Conservation (phyloP, 805 yeast species). For the Saturnispora sanitii region DNA sequence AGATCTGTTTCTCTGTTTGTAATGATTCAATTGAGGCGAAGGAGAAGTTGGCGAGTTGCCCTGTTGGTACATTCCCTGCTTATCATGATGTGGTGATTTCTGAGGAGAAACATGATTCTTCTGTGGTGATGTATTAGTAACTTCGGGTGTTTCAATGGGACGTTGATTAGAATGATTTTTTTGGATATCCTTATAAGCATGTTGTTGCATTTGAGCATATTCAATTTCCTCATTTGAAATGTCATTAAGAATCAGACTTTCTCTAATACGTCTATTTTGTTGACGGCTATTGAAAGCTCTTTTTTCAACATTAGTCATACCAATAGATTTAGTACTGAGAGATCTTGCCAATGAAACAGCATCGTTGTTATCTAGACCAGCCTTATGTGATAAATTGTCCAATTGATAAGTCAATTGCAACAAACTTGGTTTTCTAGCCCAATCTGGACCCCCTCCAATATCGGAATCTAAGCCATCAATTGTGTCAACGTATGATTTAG, state of each 20-base stretch:
- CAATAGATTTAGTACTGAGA: slow-evolving; percentile 59
- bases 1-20: not conserved
- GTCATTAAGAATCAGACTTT: slow-evolving; percentile 12
- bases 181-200: slow-evolving; percentile 14
- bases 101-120: not conserved
- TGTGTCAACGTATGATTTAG: slow-evolving; percentile 2
- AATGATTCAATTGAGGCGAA: slow-evolving; percentile 11
- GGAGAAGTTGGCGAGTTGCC: no score
- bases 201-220: slow-evolving; percentile 5
- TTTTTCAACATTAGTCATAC: slow-evolving; percentile 42
- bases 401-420: slow-evolving; percentile 67
- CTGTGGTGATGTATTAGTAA: not conserved
- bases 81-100: not conserved
- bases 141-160: not conserved
- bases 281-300: slow-evolving; percentile 26
- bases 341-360: slow-evolving; percentile 79
- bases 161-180: slow-evolving; percentile 11
- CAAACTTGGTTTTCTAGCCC: slow-evolving; percentile 42
- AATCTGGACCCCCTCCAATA: slow-evolving; percentile 4
- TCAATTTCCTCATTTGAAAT: slow-evolving; percentile 7
- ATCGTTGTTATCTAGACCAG: slow-evolving; percentile 70
- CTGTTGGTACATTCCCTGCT: no score
- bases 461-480: slow-evolving; percentile 6
- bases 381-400: slow-evolving; percentile 61
- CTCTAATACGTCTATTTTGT: slow-evolving; percentile 6